Conservation (phyloP, 805 yeast species). For the Saccharomycopsis guyanensis region DNA sequence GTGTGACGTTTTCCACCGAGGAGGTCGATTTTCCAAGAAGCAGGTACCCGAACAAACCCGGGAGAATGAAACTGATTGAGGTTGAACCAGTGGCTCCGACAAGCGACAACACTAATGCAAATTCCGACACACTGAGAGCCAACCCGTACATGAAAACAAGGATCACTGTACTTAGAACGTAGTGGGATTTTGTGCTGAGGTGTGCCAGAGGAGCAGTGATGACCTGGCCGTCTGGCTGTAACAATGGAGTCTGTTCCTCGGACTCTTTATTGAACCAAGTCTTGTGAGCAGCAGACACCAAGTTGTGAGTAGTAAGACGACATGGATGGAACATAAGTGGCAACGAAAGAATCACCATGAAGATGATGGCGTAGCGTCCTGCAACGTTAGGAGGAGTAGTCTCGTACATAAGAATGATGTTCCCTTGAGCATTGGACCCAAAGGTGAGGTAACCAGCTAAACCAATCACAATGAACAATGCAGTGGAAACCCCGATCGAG, state of each 20-base stretch:
- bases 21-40: constrained; percentile 29
- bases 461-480: constrained; percentile 57
- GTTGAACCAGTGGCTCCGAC: constrained; percentile 95
- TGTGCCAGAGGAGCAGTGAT: not conserved
- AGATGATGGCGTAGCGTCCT: constrained; percentile 56
- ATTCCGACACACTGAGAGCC: constrained; percentile 53
- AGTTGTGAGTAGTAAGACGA: constrained; percentile 64
- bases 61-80: constrained; percentile 81
- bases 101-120: constrained; percentile 67
- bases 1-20: constrained; percentile 1
- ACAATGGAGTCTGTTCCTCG: not conserved
- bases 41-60: constrained; percentile 79
- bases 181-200: constrained; percentile 39
- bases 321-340: constrained; percentile 82
- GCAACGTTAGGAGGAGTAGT: constrained; percentile 36
- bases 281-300: constrained; percentile 42
- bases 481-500: constrained; percentile 47
- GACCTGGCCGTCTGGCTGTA: not conserved
- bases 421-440: constrained; percentile 59
- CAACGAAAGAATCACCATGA: constrained; percentile 69
- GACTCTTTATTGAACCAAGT: not conserved
- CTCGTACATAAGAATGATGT: constrained; percentile 62
- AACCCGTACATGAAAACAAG: constrained; percentile 42
- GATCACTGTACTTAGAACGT: constrained; percentile 40
- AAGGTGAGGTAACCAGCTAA: constrained; percentile 65